phyloP scores from a whole-genome alignment of 495 filamentous ascomycete species.

The Aspergillus mulundensis region DNA sequence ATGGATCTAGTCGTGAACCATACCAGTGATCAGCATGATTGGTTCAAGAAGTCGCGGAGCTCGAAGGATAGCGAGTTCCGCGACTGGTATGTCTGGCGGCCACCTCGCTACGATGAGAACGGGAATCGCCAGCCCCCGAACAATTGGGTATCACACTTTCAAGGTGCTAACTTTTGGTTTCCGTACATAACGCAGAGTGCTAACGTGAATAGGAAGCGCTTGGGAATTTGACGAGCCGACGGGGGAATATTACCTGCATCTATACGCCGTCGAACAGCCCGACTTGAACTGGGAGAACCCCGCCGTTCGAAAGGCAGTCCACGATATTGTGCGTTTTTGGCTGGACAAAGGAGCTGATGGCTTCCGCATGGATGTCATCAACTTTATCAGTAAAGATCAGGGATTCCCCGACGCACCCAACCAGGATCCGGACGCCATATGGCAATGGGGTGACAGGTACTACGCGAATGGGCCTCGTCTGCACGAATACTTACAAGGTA shows the following conservation, averaged over 20 bases:
- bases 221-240: slow-evolving; percentile 66
- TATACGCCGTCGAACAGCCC: slow-evolving; percentile 62
- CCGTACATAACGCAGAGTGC: background rate
- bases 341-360: slow-evolving; percentile 63
- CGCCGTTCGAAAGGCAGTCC: slow-evolving; percentile 58
- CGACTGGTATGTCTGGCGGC: slow-evolving; percentile 74
- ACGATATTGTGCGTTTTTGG: slow-evolving; percentile 69
- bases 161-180: slow-evolving; percentile 29
- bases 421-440: slow-evolving; percentile 42
- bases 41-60: slow-evolving; percentile 66
- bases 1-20: slow-evolving; percentile 77
- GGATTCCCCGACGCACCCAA: slow-evolving; percentile 59
- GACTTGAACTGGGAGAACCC: slow-evolving; percentile 74
- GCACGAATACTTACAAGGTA: slow-evolving; percentile 60
- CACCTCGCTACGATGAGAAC: slow-evolving; percentile 50
- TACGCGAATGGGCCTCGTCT: slow-evolving; percentile 64
- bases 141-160: slow-evolving; percentile 63
- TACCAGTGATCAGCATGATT: slow-evolving; percentile 71
- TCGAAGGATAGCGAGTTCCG: slow-evolving; percentile 56
- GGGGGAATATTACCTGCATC: slow-evolving; percentile 66
- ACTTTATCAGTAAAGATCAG: slow-evolving; percentile 61
- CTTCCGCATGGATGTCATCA: slow-evolving; percentile 67
- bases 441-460: slow-evolving; percentile 52
- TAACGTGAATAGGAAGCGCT: slow-evolving; percentile 39
- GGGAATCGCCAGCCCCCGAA: slow-evolving; percentile 64